Percentiles rank a stretch among this genome's conserved stretches.
Evolutionary conservation across 805 yeast genomes (phyloP).

Genomic region (Komagataella ulmi): DNA sequence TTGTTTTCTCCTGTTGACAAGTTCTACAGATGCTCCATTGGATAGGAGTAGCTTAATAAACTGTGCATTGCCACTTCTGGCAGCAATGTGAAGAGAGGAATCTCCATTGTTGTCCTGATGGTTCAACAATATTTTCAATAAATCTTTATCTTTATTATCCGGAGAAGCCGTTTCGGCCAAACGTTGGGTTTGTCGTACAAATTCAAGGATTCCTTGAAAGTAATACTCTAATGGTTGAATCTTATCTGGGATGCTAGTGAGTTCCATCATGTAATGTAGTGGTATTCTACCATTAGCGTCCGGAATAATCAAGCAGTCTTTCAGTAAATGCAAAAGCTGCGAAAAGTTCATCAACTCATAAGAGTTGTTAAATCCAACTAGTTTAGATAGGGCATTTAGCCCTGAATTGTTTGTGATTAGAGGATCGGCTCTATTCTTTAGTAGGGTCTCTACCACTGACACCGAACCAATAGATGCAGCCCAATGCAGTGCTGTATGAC

Average conservation of each 20-base stretch:
- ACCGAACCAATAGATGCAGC: constrained; percentile 68
- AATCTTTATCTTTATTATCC: constrained; percentile 18
- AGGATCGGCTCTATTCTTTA: constrained; percentile 51
- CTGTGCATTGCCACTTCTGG: constrained; percentile 34
- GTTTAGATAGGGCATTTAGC: constrained; percentile 55
- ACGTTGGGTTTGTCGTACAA: constrained; percentile 14
- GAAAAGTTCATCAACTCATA: constrained; percentile 49
- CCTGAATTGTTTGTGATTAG: constrained; percentile 39
- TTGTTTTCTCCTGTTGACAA: constrained; percentile 3
- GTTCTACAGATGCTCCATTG: constrained; percentile 27
- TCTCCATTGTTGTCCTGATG: constrained; percentile 77
- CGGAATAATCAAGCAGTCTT: constrained; percentile 55
- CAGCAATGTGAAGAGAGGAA: constrained; percentile 74
- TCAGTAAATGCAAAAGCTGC: constrained; percentile 43
- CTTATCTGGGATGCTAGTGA: constrained; percentile 29
- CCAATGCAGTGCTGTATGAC: constrained; percentile 78
- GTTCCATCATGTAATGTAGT: constrained; percentile 50
- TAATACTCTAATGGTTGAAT: constrained; percentile 41
- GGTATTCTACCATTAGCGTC: constrained; percentile 65
- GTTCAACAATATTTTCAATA: constrained; percentile 48
- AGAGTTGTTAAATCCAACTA: constrained; percentile 62
- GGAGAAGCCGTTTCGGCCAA: constrained; percentile 13
- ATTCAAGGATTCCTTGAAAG: constrained; percentile 19
- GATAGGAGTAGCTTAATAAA: constrained; percentile 28
- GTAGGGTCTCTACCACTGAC: constrained; percentile 41